Conservation (phyloP, 2,329 filamentous ascomycete genomes). For the Stemphylium beticola region DNA sequence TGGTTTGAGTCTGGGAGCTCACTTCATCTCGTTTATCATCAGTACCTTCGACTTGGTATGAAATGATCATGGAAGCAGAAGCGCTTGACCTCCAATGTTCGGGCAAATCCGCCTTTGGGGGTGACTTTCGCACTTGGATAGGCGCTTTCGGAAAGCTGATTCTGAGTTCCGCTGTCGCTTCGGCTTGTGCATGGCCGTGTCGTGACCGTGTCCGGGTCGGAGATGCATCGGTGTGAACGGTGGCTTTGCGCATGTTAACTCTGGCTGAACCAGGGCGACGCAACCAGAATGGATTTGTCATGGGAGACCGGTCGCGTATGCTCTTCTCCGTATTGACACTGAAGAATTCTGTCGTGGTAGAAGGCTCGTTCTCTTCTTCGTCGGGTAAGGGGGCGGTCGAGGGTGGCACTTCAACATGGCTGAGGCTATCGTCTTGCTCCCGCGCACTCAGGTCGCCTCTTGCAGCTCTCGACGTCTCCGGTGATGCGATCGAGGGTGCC, state of each 20-base stretch:
- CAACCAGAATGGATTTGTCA: constrained; percentile 32
- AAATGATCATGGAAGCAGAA: constrained; percentile 34
- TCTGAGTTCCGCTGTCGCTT: constrained; percentile 13
- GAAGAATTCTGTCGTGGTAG: constrained; percentile 25
- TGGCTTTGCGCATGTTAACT: constrained; percentile 12
- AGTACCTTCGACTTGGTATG: constrained; percentile 15
- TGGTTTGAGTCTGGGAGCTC: not conserved
- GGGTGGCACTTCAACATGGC: constrained; percentile 19
- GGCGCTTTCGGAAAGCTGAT: constrained; percentile 25
- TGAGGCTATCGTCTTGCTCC: constrained; percentile 18
- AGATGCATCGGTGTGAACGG: constrained; percentile 23
- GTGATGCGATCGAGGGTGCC: constrained; percentile 17
- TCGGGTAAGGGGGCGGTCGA: constrained; percentile 24
- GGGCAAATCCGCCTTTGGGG: constrained; percentile 1
- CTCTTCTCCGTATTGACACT: constrained; percentile 21
- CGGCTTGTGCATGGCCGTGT: constrained; percentile 7
- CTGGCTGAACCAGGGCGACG: constrained; percentile 23
- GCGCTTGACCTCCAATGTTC: constrained; percentile 27
- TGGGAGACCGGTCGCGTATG: constrained; percentile 15
- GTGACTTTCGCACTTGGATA: constrained; percentile 4
- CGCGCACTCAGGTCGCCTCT: not conserved
- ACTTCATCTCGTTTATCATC: not conserved
- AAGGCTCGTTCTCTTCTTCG: constrained; percentile 14
- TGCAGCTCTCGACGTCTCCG: constrained; percentile 27
- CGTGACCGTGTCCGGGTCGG: constrained; percentile 27